Conservation (phyloP, 345 rosid species). For the Populus deltoides region DNA sequence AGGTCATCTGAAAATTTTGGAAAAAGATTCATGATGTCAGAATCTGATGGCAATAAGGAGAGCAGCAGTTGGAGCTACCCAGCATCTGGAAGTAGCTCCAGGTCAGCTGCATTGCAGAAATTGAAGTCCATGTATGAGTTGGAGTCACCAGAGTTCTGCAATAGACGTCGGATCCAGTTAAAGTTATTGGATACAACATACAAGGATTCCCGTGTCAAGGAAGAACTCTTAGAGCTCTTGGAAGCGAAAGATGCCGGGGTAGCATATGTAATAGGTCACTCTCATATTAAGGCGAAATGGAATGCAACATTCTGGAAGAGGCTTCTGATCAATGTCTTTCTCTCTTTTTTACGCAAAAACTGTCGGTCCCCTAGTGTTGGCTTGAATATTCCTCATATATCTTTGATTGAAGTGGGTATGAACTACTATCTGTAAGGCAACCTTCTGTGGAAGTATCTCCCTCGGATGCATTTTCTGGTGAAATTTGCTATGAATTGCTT, state of each 20-base stretch:
- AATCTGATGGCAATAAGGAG: conserved; percentile 36
- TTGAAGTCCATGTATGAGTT: conserved; percentile 59
- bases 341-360: conserved; percentile 80
- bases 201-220: conserved; percentile 59
- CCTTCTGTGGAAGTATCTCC: not conserved
- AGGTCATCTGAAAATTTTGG: conserved; percentile 75
- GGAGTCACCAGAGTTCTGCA: conserved; percentile 52
- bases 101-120: conserved; percentile 52
- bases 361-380: conserved; percentile 73
- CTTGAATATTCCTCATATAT: conserved; percentile 78
- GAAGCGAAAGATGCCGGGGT: conserved; percentile 76
- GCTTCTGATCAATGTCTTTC: conserved; percentile 61
- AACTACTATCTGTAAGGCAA: conserved; percentile 55
- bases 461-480: not conserved
- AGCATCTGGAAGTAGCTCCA: conserved; percentile 48
- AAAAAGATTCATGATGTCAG: conserved; percentile 54
- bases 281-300: conserved; percentile 66
- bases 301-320: conserved; percentile 68
- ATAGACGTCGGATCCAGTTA: conserved; percentile 47
- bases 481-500: not conserved
- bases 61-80: conserved; percentile 40
- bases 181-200: conserved; percentile 54
- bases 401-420: conserved; percentile 91
- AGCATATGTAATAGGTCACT: conserved; percentile 73
- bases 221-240: conserved; percentile 72